These are phyloP conservation scores for Pseudevernia furfuracea DNA, from an alignment of 495 filamentous ascomycete species.

Conservation along the genomic window DNA sequence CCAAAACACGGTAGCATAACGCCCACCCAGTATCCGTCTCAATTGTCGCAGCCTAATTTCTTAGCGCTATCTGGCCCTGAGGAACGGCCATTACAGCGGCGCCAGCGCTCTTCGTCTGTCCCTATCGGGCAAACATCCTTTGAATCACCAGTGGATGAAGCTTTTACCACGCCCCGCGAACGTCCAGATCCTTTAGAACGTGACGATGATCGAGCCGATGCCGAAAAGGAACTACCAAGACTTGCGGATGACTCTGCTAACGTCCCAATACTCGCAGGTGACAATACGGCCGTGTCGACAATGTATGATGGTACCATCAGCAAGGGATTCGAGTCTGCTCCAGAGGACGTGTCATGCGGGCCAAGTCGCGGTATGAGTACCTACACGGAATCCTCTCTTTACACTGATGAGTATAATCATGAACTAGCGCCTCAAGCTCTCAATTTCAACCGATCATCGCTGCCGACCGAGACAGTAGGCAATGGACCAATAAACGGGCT, in stretches of 20 bases:
- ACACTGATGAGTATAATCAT: conserved; percentile 11
- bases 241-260: conserved; percentile 15
- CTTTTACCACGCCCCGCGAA: conserved; percentile 22
- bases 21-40: conserved; percentile 4
- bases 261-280: conserved; percentile 3
- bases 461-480: background rate
- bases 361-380: conserved; percentile 7
- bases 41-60: background rate
- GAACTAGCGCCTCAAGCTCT: conserved; percentile 16
- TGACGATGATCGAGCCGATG: conserved; percentile 9
- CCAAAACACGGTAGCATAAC: conserved; percentile 1
- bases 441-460: background rate
- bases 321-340: background rate
- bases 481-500: conserved; percentile 2
- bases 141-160: conserved; percentile 20
- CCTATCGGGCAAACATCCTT: conserved; percentile 15
- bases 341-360: background rate
- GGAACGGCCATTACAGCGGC: background rate
- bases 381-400: conserved; percentile 14
- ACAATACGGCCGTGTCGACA: conserved; percentile 17
- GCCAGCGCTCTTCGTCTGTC: conserved; percentile 21
- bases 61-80: background rate
- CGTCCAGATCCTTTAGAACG: conserved; percentile 13
- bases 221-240: conserved; percentile 12
- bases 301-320: conserved; percentile 23